phyloP scores from a whole-genome alignment of 2,329 filamentous ascomycete species.

The Fusarium mundagurra region DNA sequence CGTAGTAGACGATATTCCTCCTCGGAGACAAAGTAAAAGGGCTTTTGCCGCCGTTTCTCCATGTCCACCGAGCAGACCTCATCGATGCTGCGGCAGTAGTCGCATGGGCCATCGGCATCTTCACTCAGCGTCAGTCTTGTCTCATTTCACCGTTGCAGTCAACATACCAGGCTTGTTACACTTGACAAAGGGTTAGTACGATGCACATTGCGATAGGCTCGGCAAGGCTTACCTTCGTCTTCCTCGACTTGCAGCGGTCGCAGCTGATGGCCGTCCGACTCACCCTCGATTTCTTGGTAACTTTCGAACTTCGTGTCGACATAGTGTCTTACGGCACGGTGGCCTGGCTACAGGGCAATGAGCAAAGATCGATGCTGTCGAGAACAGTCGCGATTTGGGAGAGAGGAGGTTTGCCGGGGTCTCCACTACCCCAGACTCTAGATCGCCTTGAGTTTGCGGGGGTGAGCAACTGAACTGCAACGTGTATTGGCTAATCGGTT shows the following conservation, averaged over 20 bases:
- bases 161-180: neutral
- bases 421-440: neutral
- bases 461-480: neutral
- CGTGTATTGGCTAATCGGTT: neutral
- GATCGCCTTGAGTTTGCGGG: neutral
- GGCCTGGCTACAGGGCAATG: too few relatives aligned
- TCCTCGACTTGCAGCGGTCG: neutral
- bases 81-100: neutral
- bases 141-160: fast-evolving
- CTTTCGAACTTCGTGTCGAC: neutral
- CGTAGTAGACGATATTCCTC: fast-evolving
- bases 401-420: neutral
- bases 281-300: neutral
- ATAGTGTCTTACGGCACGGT: fast-evolving
- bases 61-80: neutral
- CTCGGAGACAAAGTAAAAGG: neutral
- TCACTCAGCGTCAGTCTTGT: neutral
- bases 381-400: too few relatives aligned
- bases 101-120: neutral
- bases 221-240: neutral
- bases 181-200: neutral
- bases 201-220: neutral
- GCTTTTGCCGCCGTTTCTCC: neutral
- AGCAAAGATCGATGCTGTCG: fast-evolving
- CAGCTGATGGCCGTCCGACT: neutral